phyloP scores from a whole-genome alignment of 257 asterid species.

The Catharanthus roseus region DNA sequence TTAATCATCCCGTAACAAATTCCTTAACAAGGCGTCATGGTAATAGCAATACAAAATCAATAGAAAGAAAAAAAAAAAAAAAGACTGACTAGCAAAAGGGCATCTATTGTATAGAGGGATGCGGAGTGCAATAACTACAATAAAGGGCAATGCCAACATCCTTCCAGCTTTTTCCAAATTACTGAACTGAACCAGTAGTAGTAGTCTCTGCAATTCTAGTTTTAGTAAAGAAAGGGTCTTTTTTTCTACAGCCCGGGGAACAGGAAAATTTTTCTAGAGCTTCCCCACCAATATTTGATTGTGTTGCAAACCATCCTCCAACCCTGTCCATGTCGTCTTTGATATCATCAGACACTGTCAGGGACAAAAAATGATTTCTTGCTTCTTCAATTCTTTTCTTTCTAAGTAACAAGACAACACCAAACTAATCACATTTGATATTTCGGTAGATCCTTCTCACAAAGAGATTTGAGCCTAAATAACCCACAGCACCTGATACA shows the following conservation, averaged over 20 bases:
- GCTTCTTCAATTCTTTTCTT: constrained; percentile 12
- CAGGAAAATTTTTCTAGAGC: constrained; percentile 23
- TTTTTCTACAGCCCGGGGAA: constrained; percentile 31
- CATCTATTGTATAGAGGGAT: constrained; percentile 11
- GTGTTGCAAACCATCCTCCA: constrained; percentile 31
- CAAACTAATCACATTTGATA: constrained; percentile 78
- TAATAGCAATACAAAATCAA: constrained; percentile 15
- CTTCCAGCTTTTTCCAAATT: constrained; percentile 19
- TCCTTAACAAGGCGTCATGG: constrained; percentile 11
- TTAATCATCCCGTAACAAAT: constrained; percentile 9
- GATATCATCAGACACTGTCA: constrained; percentile 8
- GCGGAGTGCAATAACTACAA: constrained; percentile 21
- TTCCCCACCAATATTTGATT: constrained; percentile 22
- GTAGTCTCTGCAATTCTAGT: constrained; percentile 33
- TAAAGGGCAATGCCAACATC: constrained; percentile 10
- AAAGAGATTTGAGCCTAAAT: constrained; percentile 81
- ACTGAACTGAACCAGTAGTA: constrained; percentile 22
- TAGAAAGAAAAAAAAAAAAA: neutral
- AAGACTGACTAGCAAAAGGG: neutral
- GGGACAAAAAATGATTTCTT: constrained; percentile 13
- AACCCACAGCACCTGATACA: constrained; percentile 90
- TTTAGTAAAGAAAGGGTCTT: constrained; percentile 11
- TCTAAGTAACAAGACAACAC: neutral
- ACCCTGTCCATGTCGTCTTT: constrained; percentile 12
- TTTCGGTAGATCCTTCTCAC: constrained; percentile 95